These are phyloP conservation scores for Neohortaea acidophila DNA, from an alignment of 495 filamentous ascomycete genomes.

Conservation along the genomic window DNA sequence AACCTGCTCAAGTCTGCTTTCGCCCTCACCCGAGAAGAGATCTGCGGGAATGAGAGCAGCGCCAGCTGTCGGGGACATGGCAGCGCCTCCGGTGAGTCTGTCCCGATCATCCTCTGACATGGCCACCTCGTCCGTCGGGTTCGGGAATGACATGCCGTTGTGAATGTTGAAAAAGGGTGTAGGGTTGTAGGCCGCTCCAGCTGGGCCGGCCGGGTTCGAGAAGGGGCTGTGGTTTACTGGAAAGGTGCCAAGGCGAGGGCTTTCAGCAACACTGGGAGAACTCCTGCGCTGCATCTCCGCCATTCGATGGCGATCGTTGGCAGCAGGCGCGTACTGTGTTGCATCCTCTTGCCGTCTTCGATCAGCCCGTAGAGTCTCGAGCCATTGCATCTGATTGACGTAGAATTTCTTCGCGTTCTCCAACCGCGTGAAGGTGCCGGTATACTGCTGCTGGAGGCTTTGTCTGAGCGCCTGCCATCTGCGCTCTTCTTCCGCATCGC, in stretches of 20 bases:
- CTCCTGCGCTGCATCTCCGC: slow-evolving; percentile 13
- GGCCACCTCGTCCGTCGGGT: neutral
- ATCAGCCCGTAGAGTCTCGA: slow-evolving; percentile 10
- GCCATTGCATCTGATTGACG: slow-evolving; percentile 7
- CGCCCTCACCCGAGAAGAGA: slow-evolving; percentile 25
- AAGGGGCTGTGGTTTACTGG: slow-evolving; percentile 5
- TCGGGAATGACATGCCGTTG: slow-evolving; percentile 23
- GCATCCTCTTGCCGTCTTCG: slow-evolving; percentile 6
- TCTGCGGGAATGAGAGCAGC: slow-evolving; percentile 26
- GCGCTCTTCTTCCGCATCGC: slow-evolving; percentile 42
- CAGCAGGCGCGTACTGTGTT: slow-evolving; percentile 3
- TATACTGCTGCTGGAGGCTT: slow-evolving; percentile 37
- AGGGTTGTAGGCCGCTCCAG: slow-evolving; percentile 1
- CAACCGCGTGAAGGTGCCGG: neutral
- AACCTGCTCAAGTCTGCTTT: slow-evolving; percentile 5
- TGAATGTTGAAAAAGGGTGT: slow-evolving; percentile 26
- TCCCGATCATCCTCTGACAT: slow-evolving; percentile 25
- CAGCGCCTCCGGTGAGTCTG: slow-evolving; percentile 23
- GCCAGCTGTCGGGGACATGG: slow-evolving; percentile 27
- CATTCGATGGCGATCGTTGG: neutral
- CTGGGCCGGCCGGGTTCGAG: neutral
- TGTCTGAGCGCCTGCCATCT: slow-evolving; percentile 38
- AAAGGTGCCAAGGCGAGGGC: slow-evolving; percentile 8
- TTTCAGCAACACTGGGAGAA: slow-evolving; percentile 5
- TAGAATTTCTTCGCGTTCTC: slow-evolving; percentile 12